phyloP scores from a whole-genome alignment of 345 rosid species.

The Dimocarpus longan region DNA sequence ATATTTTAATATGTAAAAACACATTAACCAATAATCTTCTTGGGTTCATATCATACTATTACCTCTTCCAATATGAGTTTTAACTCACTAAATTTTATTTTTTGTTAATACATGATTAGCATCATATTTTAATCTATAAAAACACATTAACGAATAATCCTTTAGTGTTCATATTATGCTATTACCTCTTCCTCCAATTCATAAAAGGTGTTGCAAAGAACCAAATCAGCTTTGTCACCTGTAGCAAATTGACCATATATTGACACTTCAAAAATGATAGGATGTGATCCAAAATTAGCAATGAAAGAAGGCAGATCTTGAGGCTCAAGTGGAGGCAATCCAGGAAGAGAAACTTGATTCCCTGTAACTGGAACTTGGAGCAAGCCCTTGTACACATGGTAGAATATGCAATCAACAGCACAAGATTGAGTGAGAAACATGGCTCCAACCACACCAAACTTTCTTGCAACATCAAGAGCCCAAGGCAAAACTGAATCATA shows the following conservation, averaged over 20 bases:
- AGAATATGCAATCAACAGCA: constrained; percentile 29
- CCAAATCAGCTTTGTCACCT: constrained; percentile 29
- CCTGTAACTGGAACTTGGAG: constrained; percentile 20
- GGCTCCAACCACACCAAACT: constrained; percentile 32
- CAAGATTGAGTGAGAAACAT: constrained; percentile 38
- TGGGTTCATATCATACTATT: no score
- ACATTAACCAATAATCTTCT: no score
- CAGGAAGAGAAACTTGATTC: constrained; percentile 23
- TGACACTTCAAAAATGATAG: constrained; percentile 10
- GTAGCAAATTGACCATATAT: constrained; percentile 31
- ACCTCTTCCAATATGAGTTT: background rate
- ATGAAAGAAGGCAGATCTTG: constrained; percentile 32
- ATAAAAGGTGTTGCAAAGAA: constrained; percentile 28
- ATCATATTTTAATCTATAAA: no score
- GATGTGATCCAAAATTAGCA: constrained; percentile 24
- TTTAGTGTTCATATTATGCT: background rate
- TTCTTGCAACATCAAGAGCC: constrained; percentile 36
- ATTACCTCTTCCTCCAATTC: constrained; percentile 35
- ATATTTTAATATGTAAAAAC: no score
- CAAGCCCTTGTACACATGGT: constrained; percentile 22
- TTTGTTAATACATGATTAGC: no score
- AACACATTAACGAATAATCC: no score
- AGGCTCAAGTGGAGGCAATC: constrained; percentile 30
- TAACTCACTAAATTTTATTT: background rate
- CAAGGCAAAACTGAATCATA: constrained; percentile 39